Base-by-base conservation (phyloP, 2,329 filamentous ascomycete species). In the Elsinoe arachidis region DNA sequence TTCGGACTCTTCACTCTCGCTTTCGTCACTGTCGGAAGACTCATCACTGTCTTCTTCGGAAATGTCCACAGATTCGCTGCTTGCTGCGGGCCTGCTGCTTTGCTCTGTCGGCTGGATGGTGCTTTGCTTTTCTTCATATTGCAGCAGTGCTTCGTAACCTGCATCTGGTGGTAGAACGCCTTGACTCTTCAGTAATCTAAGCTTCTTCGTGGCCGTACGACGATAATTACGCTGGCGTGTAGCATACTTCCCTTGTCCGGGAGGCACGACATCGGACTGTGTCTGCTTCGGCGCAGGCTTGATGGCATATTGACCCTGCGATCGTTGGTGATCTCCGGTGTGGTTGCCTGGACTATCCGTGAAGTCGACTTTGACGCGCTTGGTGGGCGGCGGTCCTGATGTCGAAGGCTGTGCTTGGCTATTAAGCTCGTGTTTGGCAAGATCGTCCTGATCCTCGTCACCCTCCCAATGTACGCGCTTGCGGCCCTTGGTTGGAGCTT, bases 221-320 rank as follows among this genome's bases (percentile, higher is more conserved):
- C 84, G 75, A 30, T 70, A 64, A 61, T 87, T 87, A 60, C 82
- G 78, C 21, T 70, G 70, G 53, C 76, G 76, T 0, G 84, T 87
- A 15, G 67, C 63, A 19, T 65, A 62, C 33, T 73, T 74, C 14
- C 84, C 83, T 59, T 74, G 55, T 3, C 76, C 75, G 43, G 80
- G 78, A 52, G 76, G 67, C n/a, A 64, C 56, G 58, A 41, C 55
- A 14, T 38, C 61, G 21, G 49, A 19, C 34, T 53, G n/a, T 43
- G 10, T 46, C 30, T 21, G 23, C 15, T 23, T 34, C 34, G 43
- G 41, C 17, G 47, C 33, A 5, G 38, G 17, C 11, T 15, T 15
- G 4, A 19, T 39, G 3, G 37, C 15, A 39, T 14, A 3, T 39
- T 39, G 12, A 14, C 37, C 41, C 23, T 44, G 41, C 41, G 15